phyloP scores from a whole-genome alignment of 148 eudicot species.

The Camellia japonica region DNA sequence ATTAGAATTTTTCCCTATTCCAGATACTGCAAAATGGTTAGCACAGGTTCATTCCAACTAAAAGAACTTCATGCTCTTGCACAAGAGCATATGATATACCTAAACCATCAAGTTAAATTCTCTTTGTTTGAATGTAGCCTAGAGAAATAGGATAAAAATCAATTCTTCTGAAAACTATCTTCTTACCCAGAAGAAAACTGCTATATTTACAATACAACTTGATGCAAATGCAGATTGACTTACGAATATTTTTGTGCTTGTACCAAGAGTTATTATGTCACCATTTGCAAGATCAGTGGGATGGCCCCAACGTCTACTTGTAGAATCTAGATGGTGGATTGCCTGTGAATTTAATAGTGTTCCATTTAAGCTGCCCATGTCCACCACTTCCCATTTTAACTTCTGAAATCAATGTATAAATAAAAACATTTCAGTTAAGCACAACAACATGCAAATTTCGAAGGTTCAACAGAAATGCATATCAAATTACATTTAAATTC shows the following conservation, averaged over 20 bases:
- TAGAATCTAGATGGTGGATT: constrained; percentile 66
- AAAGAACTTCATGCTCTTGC: background rate
- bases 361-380: constrained; percentile 98
- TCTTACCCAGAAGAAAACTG: background rate
- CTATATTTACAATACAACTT: background rate
- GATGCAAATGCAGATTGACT: constrained; percentile 17
- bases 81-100: background rate
- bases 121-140: background rate
- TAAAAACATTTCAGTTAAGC: background rate
- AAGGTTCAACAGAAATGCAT: background rate
- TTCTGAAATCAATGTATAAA: constrained; percentile 45
- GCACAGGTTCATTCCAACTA: background rate
- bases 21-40: background rate
- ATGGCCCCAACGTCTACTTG: constrained; percentile 87
- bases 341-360: constrained; percentile 71
- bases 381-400: constrained; percentile 90
- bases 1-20: background rate
- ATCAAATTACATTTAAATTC: constrained; percentile 64
- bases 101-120: background rate
- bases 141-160: background rate
- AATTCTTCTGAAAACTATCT: background rate
- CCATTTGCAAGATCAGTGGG: constrained; percentile 78
- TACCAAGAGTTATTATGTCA: constrained; percentile 82
- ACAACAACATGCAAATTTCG: constrained; percentile 8
- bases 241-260: constrained; percentile 74